Base-by-base conservation (phyloP, 208 protist species). In the Novymonas esmeraldas region DNA sequence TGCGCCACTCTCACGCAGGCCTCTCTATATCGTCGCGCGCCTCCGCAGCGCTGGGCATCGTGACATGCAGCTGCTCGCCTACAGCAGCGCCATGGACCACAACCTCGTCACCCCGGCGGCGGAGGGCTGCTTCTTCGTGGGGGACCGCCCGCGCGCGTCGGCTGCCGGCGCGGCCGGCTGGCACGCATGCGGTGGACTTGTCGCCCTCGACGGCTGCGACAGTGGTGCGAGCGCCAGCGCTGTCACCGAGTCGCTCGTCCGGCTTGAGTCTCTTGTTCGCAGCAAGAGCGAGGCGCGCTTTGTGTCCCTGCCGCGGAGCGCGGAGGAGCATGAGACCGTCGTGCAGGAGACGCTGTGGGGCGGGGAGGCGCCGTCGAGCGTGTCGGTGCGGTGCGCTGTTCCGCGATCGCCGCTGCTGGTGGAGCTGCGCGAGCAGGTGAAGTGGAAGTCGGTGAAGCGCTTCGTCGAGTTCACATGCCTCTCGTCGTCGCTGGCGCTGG, bases 381-480 rank as follows among this genome's bases (percentile, higher is more conserved):
- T 39, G 34, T 33, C 34, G 11, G 18, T 73, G 49, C 50, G 34
- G 10, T 22, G 18, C 44, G 34, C 10, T 7, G 29, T 63, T 0
- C 44, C 45, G 18, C 60, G 28, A 34, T 18, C 56, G n/a, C 56
- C 62, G 39, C 45, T 70, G 11, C 62, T 76, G 55, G 52, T 69
- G 0, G 70, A 76, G 48, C n/a, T 70, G 6, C 54, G 70, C 16
- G 70, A 70, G 55, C 55, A 65, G 48, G 48, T 60, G 14, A 70
- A 60, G 39, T 76, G 70, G 70, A 76, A 76, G 46, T 65, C 70
- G 24, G 41, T 76, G 36, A 45, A 44, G 54, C 52, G 52, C 33
- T 14, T 13, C 22, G 48, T 76, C 39, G 70, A 65, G n/a, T 76
- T 76, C 45, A 70, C 61, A 22, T 76, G 62, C 48, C 56, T 70